Base-by-base conservation (phyloP, 805 yeast species). In the Candida ficus region DNA sequence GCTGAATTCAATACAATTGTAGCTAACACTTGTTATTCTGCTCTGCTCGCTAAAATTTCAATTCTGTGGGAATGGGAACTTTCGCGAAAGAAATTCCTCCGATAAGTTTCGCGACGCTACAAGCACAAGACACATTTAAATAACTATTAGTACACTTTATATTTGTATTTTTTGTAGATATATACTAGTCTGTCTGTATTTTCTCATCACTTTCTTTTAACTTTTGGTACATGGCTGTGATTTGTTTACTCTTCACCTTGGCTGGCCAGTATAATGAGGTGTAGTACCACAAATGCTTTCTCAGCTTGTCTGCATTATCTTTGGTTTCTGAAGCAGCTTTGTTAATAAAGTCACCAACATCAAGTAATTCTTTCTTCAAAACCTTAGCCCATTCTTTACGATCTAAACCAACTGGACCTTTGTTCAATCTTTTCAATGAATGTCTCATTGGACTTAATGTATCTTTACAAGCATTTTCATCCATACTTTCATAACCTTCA, bases 251-350 rank as follows among this genome's bases (percentile, higher is more conserved):
- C 31, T 83, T 77, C n/a, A 81, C 96, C 46, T 75, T 74, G 4
- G 79, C 84, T 3, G 96, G 96, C 96, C 96, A 88, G 64, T 79
- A 88, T 39, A 76, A 73, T 17, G 89, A 72, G 5, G 93, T 87
- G 58, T 82, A 87, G 23, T 84, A 75, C 96, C 96, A 88, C 44
- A 88, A 62, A 53, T 87, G 93, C 56, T 75, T 80, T 42, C 68
- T 66, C 43, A 65, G 51, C 53, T 68, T 73, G 7, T 62, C 68
- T 22, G 66, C 56, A 18, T 66, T 65, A 28, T 14, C 25, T 13
- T 48, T 48, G 4, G 53, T 52, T 14, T 58, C 51, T 13, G 43
- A 42, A 18, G 67, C 68, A 29, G 62, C 62, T 38, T 61, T 53
- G 27, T 67, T 75, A 40, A 87, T 87, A 53, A 76, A 80, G 47